A percentile compares a stretch with the other conserved stretches of the same genome.
Conservation (phyloP, 2,329 filamentous ascomycete species). For the Calycina marina region DNA sequence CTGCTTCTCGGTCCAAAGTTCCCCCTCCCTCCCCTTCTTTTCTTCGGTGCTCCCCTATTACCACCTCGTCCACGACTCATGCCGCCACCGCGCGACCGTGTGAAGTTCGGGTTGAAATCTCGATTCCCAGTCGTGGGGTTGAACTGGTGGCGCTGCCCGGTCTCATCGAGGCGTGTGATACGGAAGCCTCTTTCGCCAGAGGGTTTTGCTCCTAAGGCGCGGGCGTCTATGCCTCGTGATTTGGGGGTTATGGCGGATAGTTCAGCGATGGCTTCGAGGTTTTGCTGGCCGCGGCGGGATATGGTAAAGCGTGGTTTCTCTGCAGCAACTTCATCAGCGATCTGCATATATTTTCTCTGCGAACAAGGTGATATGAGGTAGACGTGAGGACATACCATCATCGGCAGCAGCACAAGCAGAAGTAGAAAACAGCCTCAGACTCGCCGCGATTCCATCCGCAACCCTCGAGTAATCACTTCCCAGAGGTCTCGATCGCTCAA, state of each 20-base stretch:
- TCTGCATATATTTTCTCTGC: too few relatives aligned
- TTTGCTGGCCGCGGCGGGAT: slow-evolving; percentile 9
- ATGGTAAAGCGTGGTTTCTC: slow-evolving; percentile 5
- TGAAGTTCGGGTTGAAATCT: background rate
- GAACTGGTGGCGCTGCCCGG: background rate
- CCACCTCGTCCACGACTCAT: slow-evolving; percentile 4
- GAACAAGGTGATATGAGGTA: background rate
- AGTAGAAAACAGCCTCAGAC: slow-evolving; percentile 21
- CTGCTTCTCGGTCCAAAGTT: slow-evolving; percentile 7
- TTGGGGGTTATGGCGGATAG: slow-evolving; percentile 16
- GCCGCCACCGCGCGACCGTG: slow-evolving; percentile 4
- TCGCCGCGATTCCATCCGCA: slow-evolving; percentile 20
- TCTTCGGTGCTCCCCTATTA: slow-evolving; percentile 2
- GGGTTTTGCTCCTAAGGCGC: slow-evolving; percentile 20
- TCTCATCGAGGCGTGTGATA: slow-evolving; percentile 9
- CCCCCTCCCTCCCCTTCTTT: slow-evolving; percentile 16
- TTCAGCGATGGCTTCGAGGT: slow-evolving; percentile 15
- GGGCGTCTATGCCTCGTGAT: slow-evolving; percentile 19
- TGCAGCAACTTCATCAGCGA: slow-evolving; percentile 5
- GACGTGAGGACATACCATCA: slow-evolving; percentile 5
- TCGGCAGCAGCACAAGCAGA: slow-evolving; percentile 14
- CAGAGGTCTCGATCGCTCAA: slow-evolving; percentile 19
- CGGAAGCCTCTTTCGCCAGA: slow-evolving; percentile 10
- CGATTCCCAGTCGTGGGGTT: background rate
- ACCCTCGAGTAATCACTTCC: slow-evolving; percentile 17